Conservation (phyloP, 1,139 yeast genomes). For the Saccharomyces hybrid region DNA sequence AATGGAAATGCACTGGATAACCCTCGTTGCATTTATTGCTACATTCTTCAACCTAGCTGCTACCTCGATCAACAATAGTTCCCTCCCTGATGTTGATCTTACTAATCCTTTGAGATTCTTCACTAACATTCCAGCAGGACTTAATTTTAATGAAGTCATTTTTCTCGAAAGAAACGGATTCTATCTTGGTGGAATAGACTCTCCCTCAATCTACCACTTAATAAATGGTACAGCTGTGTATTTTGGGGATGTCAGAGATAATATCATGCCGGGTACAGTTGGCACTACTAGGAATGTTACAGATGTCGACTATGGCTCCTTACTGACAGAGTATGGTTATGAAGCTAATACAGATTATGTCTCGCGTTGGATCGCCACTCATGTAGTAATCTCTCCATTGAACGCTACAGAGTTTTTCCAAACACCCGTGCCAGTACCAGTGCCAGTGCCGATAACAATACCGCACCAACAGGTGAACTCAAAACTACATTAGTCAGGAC, state of each 20-base stretch:
- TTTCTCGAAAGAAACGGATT: background rate
- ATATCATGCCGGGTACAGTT: background rate
- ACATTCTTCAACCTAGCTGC: background rate
- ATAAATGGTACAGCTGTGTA: background rate
- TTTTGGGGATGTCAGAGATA: background rate
- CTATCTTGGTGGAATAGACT: background rate
- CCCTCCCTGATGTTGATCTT: background rate
- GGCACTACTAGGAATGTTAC: background rate
- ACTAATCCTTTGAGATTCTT: background rate
- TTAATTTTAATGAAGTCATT: background rate
- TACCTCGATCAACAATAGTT: background rate
- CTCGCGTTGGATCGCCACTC: background rate
- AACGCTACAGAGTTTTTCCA: background rate
- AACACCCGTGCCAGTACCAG: background rate
- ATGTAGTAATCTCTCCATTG: background rate
- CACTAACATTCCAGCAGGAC: background rate
- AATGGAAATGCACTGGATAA: no score
- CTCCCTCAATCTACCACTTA: background rate
- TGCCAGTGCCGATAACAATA: background rate
- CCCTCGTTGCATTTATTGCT: no score
- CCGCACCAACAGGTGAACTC: background rate
- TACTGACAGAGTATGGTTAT: background rate
- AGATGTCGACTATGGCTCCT: background rate
- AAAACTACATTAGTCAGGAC: no score
- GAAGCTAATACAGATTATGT: background rate